phyloP scores from a whole-genome alignment of 2,329 filamentous ascomycete genomes.

The Alternaria burnsii region DNA sequence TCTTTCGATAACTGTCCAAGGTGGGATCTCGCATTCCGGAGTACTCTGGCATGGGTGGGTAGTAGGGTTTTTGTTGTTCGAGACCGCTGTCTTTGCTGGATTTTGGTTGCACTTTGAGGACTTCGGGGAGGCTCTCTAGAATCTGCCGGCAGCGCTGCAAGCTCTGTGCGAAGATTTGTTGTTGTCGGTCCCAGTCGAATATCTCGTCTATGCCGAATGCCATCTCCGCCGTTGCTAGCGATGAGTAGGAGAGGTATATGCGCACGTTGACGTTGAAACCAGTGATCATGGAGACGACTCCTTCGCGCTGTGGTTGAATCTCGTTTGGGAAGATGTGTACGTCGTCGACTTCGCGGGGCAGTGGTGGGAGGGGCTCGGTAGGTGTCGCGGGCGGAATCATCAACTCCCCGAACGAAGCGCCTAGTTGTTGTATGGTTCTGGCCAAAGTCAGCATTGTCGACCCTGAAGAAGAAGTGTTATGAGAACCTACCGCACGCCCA shows the following conservation, averaged over 20 bases:
- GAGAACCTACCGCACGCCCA: conserved; percentile 69
- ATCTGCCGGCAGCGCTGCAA: conserved; percentile 74
- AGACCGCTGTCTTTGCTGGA: conserved; percentile 44
- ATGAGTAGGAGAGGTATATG: conserved; percentile 82
- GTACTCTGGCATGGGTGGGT: conserved; percentile 50
- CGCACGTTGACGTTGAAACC: conserved; percentile 84
- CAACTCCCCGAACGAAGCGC: conserved; percentile 74
- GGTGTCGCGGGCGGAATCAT: conserved; percentile 79
- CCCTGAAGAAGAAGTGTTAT: not conserved
- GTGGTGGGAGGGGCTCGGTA: conserved; percentile 77
- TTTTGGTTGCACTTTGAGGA: conserved; percentile 67
- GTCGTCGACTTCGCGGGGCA: conserved; percentile 85
- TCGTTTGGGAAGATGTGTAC: conserved; percentile 77
- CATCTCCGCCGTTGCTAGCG: conserved; percentile 80
- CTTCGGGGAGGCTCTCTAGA: conserved; percentile 71
- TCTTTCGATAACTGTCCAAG: conserved; percentile 31
- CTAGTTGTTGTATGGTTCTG: conserved; percentile 80
- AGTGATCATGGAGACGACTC: conserved; percentile 73
- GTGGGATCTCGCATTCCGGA: conserved; percentile 38
- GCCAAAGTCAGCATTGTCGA: conserved; percentile 17
- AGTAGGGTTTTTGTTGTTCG: conserved; percentile 44
- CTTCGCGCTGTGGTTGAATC: conserved; percentile 74
- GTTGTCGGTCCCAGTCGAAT: conserved; percentile 80
- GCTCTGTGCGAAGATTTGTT: conserved; percentile 74
- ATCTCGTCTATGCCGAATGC: conserved; percentile 81